A percentile compares a stretch with the other conserved stretches of the same genome.
Conservation (phyloP, 2,329 filamentous ascomycete species). For the Didymosphaeria variabile region DNA sequence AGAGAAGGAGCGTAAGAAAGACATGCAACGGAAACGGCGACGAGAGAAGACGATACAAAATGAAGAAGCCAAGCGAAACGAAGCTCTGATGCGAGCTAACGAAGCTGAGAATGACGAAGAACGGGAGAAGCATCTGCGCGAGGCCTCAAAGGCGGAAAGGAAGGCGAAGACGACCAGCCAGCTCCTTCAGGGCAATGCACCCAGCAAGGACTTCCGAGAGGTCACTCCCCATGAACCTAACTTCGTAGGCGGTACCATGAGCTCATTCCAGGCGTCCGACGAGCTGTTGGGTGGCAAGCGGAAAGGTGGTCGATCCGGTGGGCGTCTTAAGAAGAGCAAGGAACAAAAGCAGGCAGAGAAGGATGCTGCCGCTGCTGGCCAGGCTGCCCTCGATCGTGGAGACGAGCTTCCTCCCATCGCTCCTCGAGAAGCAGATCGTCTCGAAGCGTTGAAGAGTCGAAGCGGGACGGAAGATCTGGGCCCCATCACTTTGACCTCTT, state of each 20-base stretch:
- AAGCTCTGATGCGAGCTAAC: constrained; percentile 79
- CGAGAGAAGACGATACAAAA: constrained; percentile 94
- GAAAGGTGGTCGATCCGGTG: constrained; percentile 61
- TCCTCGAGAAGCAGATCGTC: constrained; percentile 65
- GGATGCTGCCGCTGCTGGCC: constrained; percentile 83
- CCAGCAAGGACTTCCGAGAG: constrained; percentile 75
- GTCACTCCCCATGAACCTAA: constrained; percentile 79
- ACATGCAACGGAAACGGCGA: constrained; percentile 97
- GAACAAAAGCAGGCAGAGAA: constrained; percentile 75
- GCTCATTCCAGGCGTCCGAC: constrained; percentile 78
- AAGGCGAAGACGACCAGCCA: constrained; percentile 92
- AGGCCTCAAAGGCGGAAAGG: constrained; percentile 89
- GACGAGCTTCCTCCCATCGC: constrained; percentile 73
- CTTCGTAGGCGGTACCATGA: constrained; percentile 84
- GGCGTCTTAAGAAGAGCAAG: constrained; percentile 87
- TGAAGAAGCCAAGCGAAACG: constrained; percentile 82
- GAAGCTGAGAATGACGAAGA: constrained; percentile 84
- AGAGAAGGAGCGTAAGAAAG: constrained; percentile 99
- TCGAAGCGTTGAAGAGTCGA: constrained; percentile 53
- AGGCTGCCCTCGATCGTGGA: constrained; percentile 81
- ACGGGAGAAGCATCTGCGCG: constrained; percentile 79
- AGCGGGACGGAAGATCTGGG: constrained; percentile 60
- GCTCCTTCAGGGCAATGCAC: constrained; percentile 83
- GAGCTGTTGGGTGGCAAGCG: constrained; percentile 60
- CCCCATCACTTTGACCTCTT: constrained; percentile 59